Evolutionary conservation across 306 rosid genomes (phyloP), one percentile per base, ranked within the genome.

Genomic region (Rubus parviflorus): DNA sequence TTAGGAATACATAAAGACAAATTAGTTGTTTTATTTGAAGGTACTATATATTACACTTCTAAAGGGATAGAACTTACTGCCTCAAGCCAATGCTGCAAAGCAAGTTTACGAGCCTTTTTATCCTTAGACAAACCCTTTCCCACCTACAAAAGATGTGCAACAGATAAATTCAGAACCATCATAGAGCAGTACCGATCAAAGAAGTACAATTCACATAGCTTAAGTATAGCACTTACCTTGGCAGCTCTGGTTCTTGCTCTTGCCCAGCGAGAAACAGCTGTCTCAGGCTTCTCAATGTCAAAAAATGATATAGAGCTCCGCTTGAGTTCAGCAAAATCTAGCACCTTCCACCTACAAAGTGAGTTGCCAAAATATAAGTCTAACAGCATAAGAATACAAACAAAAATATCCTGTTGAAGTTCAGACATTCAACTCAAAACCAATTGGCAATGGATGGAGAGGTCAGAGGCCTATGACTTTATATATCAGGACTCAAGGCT

Each of bases 11-110:
- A 68, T 53, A 71, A 76, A 69, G 73, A 70, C 79, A 81, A 66
- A 49, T 72, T 9, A 37, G 17, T 9, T 70, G 57, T 73, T 51
- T 76, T 70, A 51, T 64, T 74, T n/a, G 11, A 74, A 68, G 65
- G 13, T 20, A n/a, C n/a, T 30, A 30, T 30, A 30, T 51, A 3
- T 70, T 3, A 51, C 60, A 52, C 69, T 62, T 35, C 45, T 45
- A 67, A 19, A 47, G 54, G 20, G 7, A 53, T 53, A 68, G 17
- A 65, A 89, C 96, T 87, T 89, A 89, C 97, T 72, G 98, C 98
- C 84, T 93, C 98, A 64, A 93, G 87, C 98, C 97, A 91, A 46
- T 93, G 98, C 81, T 91, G 96, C 79, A 93, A 83, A 54, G 98
- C 97, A 76, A 93, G 97, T 78, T 93, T 93, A 8, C 87, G 88